Conservation (phyloP, 2,329 filamentous ascomycete genomes). For the Ophiostoma ips region DNA sequence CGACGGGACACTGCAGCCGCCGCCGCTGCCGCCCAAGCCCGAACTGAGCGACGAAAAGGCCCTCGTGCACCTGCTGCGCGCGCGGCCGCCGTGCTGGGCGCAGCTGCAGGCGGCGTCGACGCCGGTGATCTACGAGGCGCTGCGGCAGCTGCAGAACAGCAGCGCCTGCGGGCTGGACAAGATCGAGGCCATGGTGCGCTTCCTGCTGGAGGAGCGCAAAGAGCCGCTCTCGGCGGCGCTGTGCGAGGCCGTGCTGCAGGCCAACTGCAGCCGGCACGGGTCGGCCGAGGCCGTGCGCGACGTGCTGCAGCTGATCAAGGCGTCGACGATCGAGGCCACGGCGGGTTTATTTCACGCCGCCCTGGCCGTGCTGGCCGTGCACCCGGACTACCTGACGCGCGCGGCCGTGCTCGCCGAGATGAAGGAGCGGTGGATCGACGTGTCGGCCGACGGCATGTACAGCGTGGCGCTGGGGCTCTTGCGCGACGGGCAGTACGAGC, state of each 20-base stretch:
- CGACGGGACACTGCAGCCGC: background rate
- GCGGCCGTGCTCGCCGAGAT: constrained; percentile 58
- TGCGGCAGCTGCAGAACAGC: constrained; percentile 27
- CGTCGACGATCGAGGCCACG: constrained; percentile 47
- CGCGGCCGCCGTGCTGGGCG: constrained; percentile 8
- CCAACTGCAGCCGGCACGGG: constrained; percentile 54
- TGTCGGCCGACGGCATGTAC: constrained; percentile 48
- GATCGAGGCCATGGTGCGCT: constrained; percentile 35
- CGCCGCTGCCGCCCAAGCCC: background rate
- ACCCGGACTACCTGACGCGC: constrained; percentile 72
- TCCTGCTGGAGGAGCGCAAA: constrained; percentile 41
- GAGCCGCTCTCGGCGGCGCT: constrained; percentile 43
- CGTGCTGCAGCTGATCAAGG: constrained; percentile 61
- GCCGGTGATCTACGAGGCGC: constrained; percentile 20
- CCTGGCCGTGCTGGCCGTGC: constrained; percentile 60
- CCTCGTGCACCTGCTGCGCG: constrained; percentile 4
- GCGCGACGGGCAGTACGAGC: constrained; percentile 69
- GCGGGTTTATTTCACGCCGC: constrained; percentile 56
- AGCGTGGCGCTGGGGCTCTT: constrained; percentile 60
- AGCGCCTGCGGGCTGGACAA: constrained; percentile 23
- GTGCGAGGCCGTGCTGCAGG: constrained; percentile 63
- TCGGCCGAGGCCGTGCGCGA: constrained; percentile 48
- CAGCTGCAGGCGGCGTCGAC: constrained; percentile 10
- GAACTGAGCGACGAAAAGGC: background rate
- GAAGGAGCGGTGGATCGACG: constrained; percentile 55